Percentiles rank a stretch among this genome's conserved stretches.
Conservation (phyloP, 257 asterid genomes). For the Petunia secreta region DNA sequence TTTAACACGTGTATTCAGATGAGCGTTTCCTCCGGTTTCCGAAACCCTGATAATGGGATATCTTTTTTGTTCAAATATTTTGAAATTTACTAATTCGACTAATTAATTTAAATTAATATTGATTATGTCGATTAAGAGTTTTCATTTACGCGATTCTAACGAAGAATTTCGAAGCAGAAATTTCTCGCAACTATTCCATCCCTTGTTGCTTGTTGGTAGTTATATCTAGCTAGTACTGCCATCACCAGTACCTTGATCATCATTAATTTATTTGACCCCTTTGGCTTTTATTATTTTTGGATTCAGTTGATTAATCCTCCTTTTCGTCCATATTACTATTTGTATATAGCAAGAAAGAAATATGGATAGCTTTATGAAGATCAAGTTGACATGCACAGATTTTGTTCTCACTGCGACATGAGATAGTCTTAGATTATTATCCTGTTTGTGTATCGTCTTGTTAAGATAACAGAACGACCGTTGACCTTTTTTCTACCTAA, state of each 20-base stretch:
- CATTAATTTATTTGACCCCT: neutral
- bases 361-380: neutral
- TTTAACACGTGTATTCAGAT: neutral
- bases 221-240: neutral
- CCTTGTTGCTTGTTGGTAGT: neutral
- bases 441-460: neutral
- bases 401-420: slow-evolving; percentile 8
- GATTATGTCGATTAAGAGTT: neutral
- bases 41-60: neutral
- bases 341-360: slow-evolving; percentile 14
- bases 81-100: no score
- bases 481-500: no score
- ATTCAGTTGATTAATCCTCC: neutral
- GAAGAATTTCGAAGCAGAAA: no score
- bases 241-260: neutral
- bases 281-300: neutral
- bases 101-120: neutral
- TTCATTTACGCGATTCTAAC: neutral
- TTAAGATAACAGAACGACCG: neutral
- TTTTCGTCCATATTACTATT: neutral
- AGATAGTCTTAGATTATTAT: neutral
- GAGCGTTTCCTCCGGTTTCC: neutral
- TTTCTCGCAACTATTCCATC: neutral
- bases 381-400: neutral
- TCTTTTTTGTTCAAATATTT: neutral